Percentiles rank a stretch among this genome's conserved stretches.
These are phyloP conservation scores for Dalbergia oliveri DNA, from an alignment of 306 rosid species.

Conservation along the genomic window DNA sequence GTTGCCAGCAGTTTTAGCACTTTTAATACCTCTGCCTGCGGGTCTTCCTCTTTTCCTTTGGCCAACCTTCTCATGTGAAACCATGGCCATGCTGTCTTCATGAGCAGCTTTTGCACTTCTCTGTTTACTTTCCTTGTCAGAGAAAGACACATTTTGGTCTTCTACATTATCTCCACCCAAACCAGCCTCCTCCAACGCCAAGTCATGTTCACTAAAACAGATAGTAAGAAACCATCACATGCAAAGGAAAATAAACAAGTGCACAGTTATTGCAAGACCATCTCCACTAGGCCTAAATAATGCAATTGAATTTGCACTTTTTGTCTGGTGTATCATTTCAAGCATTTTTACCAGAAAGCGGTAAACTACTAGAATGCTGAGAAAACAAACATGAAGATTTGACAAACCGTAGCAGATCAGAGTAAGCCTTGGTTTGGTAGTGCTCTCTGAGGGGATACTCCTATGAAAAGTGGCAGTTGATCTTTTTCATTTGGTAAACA, in stretches of 20 bases:
- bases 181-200: constrained; percentile 48
- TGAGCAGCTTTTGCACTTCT: constrained; percentile 48
- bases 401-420: background rate
- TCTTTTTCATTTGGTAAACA: too few species aligned
- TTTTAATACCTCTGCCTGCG: constrained; percentile 53
- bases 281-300: background rate
- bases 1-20: constrained; percentile 49
- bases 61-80: constrained; percentile 51
- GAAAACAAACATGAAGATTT: background rate
- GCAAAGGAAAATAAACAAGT: constrained; percentile 3
- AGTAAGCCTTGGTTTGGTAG: background rate
- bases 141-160: constrained; percentile 35
- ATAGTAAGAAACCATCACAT: constrained; percentile 34
- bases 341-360: background rate
- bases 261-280: background rate
- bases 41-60: constrained; percentile 84
- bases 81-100: constrained; percentile 42
- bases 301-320: constrained; percentile 9
- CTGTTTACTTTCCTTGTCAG: constrained; percentile 46
- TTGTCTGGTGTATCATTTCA: constrained; percentile 20
- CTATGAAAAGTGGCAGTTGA: too few species aligned
- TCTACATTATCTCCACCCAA: constrained; percentile 37
- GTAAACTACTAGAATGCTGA: background rate
- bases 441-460: too few species aligned
- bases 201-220: constrained; percentile 58